A percentile compares a stretch with the other conserved stretches of the same genome.
phyloP scores from a whole-genome alignment of 148 eudicot genomes.

The Pharnaceum exiguum region DNA sequence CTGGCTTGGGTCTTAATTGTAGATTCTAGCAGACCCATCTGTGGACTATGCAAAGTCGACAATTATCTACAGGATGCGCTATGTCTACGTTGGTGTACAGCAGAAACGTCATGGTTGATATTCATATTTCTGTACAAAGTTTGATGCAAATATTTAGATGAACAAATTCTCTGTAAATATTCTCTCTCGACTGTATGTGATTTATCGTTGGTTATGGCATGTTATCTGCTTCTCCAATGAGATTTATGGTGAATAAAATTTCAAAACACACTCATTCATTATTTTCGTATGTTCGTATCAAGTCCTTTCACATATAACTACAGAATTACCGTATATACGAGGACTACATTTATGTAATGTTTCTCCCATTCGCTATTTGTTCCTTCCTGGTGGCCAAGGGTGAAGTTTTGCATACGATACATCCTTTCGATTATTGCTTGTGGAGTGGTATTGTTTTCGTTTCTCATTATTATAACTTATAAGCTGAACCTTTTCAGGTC shows the following conservation, averaged over 20 bases:
- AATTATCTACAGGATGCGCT: slow-evolving; percentile 2
- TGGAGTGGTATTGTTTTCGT: too few relatives aligned
- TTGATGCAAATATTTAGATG: slow-evolving; percentile 1
- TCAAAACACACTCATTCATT: too few relatives aligned
- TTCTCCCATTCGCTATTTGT: too few relatives aligned
- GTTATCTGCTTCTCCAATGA: background rate
- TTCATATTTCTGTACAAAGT: background rate
- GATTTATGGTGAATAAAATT: background rate
- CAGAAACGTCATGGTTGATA: background rate
- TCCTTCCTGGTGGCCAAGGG: too few relatives aligned
- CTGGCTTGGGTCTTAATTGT: slow-evolving; percentile 8
- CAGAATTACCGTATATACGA: too few relatives aligned
- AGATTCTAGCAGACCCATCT: slow-evolving; percentile 12
- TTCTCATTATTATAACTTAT: too few relatives aligned
- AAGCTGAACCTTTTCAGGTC: too few relatives aligned
- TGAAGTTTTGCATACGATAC: too few relatives aligned
- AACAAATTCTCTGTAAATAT: slow-evolving; percentile 13
- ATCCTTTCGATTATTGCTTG: too few relatives aligned
- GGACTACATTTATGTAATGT: too few relatives aligned
- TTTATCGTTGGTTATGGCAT: slow-evolving; percentile 4
- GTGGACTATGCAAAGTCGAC: background rate
- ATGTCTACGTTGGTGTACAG: slow-evolving; percentile 3
- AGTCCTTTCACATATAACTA: too few relatives aligned
- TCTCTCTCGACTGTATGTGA: background rate
- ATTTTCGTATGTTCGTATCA: too few relatives aligned